These are phyloP conservation scores for Filobasidium floriforme DNA, from an alignment of 768 basidiomycete species.

Conservation along the genomic window DNA sequence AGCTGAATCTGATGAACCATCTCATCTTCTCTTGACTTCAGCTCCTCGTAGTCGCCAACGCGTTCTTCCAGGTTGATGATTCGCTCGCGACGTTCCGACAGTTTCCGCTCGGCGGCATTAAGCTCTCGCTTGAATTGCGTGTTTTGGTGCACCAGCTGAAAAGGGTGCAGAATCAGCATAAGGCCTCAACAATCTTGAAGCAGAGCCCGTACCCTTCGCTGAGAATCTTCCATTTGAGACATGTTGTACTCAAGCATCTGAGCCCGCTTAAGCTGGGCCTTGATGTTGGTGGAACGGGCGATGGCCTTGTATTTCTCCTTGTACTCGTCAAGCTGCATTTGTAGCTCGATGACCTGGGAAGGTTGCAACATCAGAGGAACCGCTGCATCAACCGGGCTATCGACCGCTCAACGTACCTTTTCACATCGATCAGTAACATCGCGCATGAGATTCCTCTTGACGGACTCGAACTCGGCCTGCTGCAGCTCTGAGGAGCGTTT, in stretches of 20 bases:
- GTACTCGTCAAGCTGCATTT: constrained; percentile 96
- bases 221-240: constrained; percentile 86
- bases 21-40: constrained; percentile 81
- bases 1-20: constrained; percentile 60
- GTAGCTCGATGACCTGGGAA: constrained; percentile 89
- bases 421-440: constrained; percentile 99
- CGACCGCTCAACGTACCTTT: constrained; percentile 57
- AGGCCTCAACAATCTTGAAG: background rate
- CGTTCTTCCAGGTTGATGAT: constrained; percentile 92
- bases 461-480: constrained; percentile 93
- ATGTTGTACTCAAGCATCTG: constrained; percentile 94
- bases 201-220: constrained; percentile 68
- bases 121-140: constrained; percentile 94
- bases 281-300: constrained; percentile 94
- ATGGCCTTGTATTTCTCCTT: constrained; percentile 99
- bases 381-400: no score
- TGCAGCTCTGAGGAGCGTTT: constrained; percentile 97
- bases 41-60: constrained; percentile 86
- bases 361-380: background rate
- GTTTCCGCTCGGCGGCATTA: constrained; percentile 89
- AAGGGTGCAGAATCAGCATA: constrained; percentile 19
- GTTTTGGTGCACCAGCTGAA: constrained; percentile 95
- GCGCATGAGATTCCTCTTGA: constrained; percentile 97
- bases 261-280: constrained; percentile 99
- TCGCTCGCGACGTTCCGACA: constrained; percentile 91